phyloP scores from a whole-genome alignment of 1,284 basidiomycete species.

The Ustilago vetiveriae region DNA sequence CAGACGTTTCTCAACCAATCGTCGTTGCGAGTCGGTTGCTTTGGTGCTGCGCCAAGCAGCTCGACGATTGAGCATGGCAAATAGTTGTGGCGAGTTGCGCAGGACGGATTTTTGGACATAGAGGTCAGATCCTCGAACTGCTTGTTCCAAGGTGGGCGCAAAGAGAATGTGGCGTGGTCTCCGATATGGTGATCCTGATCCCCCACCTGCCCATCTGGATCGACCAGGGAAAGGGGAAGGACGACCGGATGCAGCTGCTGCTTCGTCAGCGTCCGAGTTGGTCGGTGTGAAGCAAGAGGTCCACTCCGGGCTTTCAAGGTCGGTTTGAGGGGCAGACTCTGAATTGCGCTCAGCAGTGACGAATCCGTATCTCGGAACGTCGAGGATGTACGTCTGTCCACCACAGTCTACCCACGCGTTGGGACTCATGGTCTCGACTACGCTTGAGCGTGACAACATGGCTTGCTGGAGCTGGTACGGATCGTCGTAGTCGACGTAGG shows the following conservation, averaged over 20 bases:
- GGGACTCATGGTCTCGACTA: conserved; percentile 71
- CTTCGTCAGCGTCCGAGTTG: conserved; percentile 47
- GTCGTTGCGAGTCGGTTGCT: conserved; percentile 76
- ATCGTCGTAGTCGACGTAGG: conserved; percentile 82
- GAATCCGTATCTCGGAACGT: conserved; percentile 78
- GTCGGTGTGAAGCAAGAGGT: conserved; percentile 28
- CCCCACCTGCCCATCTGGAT: conserved; percentile 2
- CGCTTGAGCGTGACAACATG: conserved; percentile 71
- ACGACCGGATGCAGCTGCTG: conserved; percentile 26
- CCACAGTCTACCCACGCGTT: conserved; percentile 86
- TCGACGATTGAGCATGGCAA: conserved; percentile 27
- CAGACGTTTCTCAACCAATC: conserved; percentile 74
- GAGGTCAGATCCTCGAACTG: conserved; percentile 76
- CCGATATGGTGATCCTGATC: conserved; percentile 44
- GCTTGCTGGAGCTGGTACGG: conserved; percentile 72
- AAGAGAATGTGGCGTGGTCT: conserved; percentile 35
- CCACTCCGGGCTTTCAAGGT: conserved; percentile 48
- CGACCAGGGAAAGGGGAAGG: not conserved
- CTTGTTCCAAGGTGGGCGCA: conserved; percentile 68
- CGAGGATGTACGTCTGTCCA: conserved; percentile 77
- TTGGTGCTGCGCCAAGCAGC: conserved; percentile 79
- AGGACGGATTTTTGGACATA: conserved; percentile 74
- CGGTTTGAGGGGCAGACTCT: conserved; percentile 21
- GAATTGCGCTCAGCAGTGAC: conserved; percentile 75
- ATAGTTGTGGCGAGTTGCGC: conserved; percentile 63